These are phyloP conservation scores for Boechera stricta DNA, from an alignment of 345 rosid genomes.

Conservation along the genomic window DNA sequence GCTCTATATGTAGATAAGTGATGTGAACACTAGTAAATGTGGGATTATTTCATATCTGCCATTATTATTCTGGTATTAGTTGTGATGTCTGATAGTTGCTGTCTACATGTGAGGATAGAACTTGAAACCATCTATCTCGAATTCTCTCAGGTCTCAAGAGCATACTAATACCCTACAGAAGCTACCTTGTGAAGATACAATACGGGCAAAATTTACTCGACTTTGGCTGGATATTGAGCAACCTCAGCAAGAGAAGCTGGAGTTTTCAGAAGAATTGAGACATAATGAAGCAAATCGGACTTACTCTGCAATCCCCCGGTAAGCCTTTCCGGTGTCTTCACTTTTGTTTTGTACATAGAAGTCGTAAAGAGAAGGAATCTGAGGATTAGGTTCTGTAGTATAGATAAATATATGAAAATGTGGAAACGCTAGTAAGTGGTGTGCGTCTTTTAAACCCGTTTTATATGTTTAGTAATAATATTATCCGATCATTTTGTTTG, in stretches of 20 bases:
- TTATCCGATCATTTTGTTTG: slow-evolving; percentile 14
- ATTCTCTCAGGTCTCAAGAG: slow-evolving; percentile 72
- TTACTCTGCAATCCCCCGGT: slow-evolving; percentile 7
- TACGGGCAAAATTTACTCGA: slow-evolving; percentile 60
- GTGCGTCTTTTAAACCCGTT: slow-evolving; percentile 19
- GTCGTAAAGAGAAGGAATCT: slow-evolving; percentile 27
- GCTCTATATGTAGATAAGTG: not conserved
- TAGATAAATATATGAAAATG: slow-evolving; percentile 15
- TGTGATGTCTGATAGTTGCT: not conserved
- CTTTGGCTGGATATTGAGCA: slow-evolving; percentile 68
- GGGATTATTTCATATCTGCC: not conserved
- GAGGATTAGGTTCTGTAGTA: slow-evolving; percentile 37
- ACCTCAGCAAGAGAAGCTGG: slow-evolving; percentile 61
- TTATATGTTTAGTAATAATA: slow-evolving; percentile 27
- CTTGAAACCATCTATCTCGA: slow-evolving; percentile 12
- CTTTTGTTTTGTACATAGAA: slow-evolving; percentile 28
- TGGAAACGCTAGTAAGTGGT: slow-evolving; percentile 27
- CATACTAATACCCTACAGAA: slow-evolving; percentile 81
- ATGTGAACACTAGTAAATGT: not conserved
- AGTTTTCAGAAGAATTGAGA: slow-evolving; percentile 60
- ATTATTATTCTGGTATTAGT: not conserved
- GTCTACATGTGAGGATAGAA: slow-evolving; percentile 17
- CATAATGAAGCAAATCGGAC: not conserved
- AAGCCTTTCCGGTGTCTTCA: slow-evolving; percentile 9
- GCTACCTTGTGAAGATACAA: slow-evolving; percentile 65